A percentile compares a stretch with the other conserved stretches of the same genome.
Evolutionary conservation across 164 flowering plant genomes (phyloP).

Genomic region (Dillenia suffruticosa): DNA sequence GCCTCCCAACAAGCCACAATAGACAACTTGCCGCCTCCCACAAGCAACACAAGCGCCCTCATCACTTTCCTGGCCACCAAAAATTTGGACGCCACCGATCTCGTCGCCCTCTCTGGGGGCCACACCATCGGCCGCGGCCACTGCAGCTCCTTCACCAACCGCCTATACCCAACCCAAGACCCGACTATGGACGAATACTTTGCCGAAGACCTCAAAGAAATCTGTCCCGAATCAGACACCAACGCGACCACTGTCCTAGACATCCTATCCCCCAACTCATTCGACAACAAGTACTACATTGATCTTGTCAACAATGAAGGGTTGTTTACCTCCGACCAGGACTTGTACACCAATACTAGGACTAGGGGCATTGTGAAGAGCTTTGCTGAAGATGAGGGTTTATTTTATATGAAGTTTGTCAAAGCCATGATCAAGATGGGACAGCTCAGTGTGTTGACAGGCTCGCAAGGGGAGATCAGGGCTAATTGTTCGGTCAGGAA

Average conservation of each 20-base stretch:
- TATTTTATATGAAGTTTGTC: conserved; percentile 53
- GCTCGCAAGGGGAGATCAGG: conserved; percentile 53
- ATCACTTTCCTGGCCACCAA: conserved; percentile 28
- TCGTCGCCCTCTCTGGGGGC: conserved; percentile 69
- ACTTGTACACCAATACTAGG: conserved; percentile 36
- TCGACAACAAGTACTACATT: conserved; percentile 68
- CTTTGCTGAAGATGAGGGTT: conserved; percentile 36
- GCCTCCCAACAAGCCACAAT: conserved; percentile 37
- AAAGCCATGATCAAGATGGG: conserved; percentile 54
- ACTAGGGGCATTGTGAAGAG: conserved; percentile 40
- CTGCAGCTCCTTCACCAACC: conserved; percentile 46
- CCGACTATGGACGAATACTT: conserved; percentile 42
- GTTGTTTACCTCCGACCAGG: conserved; percentile 65
- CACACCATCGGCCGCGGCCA: conserved; percentile 70
- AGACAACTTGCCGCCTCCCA: conserved; percentile 43
- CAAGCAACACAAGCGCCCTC: conserved; percentile 17
- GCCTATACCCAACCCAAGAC: conserved; percentile 61
- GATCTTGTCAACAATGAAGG: conserved; percentile 65
- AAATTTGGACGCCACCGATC: conserved; percentile 40
- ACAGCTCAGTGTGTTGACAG: conserved; percentile 56
- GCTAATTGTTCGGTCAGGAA: conserved; percentile 52
- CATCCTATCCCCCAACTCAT: conserved; percentile 35
- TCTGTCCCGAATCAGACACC: conserved; percentile 30
- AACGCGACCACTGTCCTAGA: conserved; percentile 33
- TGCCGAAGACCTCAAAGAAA: conserved; percentile 24